Evolutionary conservation across 148 eudicot genomes (phyloP).

Genomic region (Gaultheria prostrata): DNA sequence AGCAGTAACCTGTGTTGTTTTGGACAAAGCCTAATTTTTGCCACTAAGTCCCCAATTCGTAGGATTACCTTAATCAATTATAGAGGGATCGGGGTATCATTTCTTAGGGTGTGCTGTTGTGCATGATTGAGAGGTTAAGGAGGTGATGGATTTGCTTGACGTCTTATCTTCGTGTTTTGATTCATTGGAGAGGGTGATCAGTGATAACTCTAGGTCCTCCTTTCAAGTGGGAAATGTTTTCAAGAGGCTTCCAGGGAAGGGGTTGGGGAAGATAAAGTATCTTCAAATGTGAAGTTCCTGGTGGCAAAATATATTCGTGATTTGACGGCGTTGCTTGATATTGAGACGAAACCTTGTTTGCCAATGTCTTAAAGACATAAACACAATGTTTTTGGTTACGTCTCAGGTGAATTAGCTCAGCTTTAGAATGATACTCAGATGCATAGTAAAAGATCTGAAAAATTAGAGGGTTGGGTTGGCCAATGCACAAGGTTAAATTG

Average conservation of each 20-base stretch:
- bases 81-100: neutral
- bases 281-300: slow-evolving; percentile 1
- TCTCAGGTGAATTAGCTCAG: slow-evolving; percentile 11
- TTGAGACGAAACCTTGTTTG: neutral
- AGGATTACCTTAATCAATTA: neutral
- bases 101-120: neutral
- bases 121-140: slow-evolving; percentile 14
- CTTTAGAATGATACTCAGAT: neutral
- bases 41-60: neutral
- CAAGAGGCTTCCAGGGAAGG: neutral
- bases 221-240: neutral
- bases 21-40: neutral
- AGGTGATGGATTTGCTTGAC: neutral
- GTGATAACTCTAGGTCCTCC: neutral
- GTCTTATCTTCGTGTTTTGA: neutral
- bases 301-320: neutral
- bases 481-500: slow-evolving; percentile 5
- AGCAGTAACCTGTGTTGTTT: neutral
- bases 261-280: neutral
- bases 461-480: neutral
- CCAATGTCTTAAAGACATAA: neutral
- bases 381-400: neutral
- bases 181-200: neutral
- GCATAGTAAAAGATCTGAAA: neutral
- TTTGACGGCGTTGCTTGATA: neutral